Percentiles rank a stretch among this genome's conserved stretches.
These are phyloP conservation scores for Radiomyces spectabilis DNA, from an alignment of 192 early-diverging fungal genomes.

Conservation along the genomic window DNA sequence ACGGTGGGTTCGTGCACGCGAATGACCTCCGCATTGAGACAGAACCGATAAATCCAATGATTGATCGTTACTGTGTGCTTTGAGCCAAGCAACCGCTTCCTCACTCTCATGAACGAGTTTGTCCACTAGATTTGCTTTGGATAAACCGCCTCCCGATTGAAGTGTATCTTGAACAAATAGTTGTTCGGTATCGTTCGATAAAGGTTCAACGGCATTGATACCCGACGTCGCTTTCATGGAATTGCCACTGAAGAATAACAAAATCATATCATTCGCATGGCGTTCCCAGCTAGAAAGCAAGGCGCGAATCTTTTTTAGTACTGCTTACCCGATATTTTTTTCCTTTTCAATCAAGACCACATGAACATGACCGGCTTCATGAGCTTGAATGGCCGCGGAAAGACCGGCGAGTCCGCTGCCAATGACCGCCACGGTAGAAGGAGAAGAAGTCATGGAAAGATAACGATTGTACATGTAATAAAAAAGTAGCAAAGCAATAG, in stretches of 20 bases:
- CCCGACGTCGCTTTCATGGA: slow-evolving; percentile 85
- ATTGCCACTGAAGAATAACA: slow-evolving; percentile 46
- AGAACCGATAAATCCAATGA: slow-evolving; percentile 55
- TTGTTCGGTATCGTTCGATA: slow-evolving; percentile 56
- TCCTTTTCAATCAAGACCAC: slow-evolving; percentile 25
- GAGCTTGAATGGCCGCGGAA: slow-evolving; percentile 21
- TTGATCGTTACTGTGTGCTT: slow-evolving; percentile 26
- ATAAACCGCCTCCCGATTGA: slow-evolving; percentile 59
- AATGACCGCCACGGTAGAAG: slow-evolving; percentile 16
- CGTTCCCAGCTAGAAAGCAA: neutral
- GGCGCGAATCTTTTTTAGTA: neutral
- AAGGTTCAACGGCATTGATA: slow-evolving; percentile 68
- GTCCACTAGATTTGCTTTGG: slow-evolving; percentile 48
- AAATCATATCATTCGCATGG: too few species aligned
- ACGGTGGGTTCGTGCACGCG: slow-evolving; percentile 71
- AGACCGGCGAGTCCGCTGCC: slow-evolving; percentile 25
- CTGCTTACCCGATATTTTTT: slow-evolving; percentile 19
- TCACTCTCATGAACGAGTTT: slow-evolving; percentile 62
- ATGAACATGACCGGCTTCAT: neutral
- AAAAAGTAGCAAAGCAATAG: too few species aligned
- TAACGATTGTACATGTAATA: too few species aligned
- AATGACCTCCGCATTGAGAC: slow-evolving; percentile 72
- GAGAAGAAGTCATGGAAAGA: too few species aligned
- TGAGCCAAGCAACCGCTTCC: slow-evolving; percentile 66
- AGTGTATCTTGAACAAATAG: slow-evolving; percentile 73